These are phyloP conservation scores for Allantophomopsis lycopodina DNA, from an alignment of 2,329 filamentous ascomycete genomes.

Conservation along the genomic window DNA sequence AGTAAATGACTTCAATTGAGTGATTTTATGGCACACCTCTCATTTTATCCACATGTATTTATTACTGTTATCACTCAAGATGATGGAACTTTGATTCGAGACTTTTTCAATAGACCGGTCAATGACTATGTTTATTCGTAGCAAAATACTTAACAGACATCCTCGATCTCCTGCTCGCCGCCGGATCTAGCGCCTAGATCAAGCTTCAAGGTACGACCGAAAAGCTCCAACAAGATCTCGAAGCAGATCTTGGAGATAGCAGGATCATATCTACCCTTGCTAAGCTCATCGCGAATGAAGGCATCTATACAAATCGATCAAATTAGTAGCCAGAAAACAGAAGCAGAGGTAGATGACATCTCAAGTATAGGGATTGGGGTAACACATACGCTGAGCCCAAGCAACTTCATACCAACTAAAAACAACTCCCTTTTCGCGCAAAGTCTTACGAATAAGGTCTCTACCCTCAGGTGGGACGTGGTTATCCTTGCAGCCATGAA, in stretches of 20 bases:
- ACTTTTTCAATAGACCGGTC: no score
- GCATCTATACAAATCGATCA: conserved; percentile 37
- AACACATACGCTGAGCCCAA: conserved; percentile 67
- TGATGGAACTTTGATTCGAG: no score
- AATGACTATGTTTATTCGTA: no score
- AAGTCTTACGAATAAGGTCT: conserved; percentile 69
- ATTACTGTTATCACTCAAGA: no score
- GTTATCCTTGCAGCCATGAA: conserved; percentile 83
- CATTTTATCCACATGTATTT: no score
- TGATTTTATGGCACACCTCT: no score
- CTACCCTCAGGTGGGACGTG: conserved; percentile 76
- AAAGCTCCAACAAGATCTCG: conserved; percentile 78
- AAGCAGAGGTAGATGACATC: no score
- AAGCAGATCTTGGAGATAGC: conserved; percentile 80
- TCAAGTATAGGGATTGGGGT: not conserved
- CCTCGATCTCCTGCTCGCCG: conserved; percentile 48
- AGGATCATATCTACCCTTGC: conserved; percentile 88
- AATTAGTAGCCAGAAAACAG: no score
- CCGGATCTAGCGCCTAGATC: conserved; percentile 62
- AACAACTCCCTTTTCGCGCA: conserved; percentile 60
- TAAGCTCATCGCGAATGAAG: conserved; percentile 85
- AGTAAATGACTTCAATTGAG: no score
- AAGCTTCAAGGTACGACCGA: conserved; percentile 62
- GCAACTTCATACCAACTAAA: conserved; percentile 82
- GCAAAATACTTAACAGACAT: conserved; percentile 45